Percentiles rank a stretch among this genome's conserved stretches.
These are phyloP conservation scores for Colletotrichum shisoi DNA, from an alignment of 2,329 filamentous ascomycete species.

Conservation along the genomic window DNA sequence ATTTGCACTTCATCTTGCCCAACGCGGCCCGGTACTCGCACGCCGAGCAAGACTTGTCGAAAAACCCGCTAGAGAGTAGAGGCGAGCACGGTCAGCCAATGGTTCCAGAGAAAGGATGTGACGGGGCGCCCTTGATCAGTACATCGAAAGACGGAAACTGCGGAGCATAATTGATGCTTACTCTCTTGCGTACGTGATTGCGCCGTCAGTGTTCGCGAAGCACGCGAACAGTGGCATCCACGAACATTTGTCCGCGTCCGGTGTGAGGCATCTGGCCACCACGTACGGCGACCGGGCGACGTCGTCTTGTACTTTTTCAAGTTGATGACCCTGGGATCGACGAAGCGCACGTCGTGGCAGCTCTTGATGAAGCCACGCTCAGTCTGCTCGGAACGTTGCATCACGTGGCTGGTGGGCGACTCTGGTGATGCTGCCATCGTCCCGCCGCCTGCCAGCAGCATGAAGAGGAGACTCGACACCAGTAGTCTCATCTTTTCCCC, in stretches of 20 bases:
- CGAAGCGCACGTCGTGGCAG: background rate
- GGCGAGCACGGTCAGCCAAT: background rate
- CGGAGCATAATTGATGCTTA: background rate
- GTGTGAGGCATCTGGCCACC: background rate
- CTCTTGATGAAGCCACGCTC: background rate
- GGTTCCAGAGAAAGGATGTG: background rate
- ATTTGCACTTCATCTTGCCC: background rate
- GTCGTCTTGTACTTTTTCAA: background rate
- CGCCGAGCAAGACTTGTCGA: background rate
- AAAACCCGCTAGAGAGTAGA: background rate
- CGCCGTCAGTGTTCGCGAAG: background rate
- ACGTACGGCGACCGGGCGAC: slow-evolving; percentile 4
- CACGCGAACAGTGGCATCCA: slow-evolving; percentile 8
- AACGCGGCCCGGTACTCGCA: background rate
- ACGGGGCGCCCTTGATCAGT: background rate
- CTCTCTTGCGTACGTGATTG: background rate
- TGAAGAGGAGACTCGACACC: background rate
- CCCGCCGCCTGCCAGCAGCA: background rate
- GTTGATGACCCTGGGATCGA: background rate
- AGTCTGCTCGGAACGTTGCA: background rate
- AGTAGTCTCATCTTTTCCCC: background rate
- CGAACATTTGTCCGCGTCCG: background rate
- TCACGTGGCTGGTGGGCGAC: background rate
- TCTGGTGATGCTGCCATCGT: background rate
- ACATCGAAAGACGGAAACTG: no score